These are phyloP conservation scores for Auricularia auricula-judae DNA, from an alignment of 768 basidiomycete genomes.

Conservation along the genomic window DNA sequence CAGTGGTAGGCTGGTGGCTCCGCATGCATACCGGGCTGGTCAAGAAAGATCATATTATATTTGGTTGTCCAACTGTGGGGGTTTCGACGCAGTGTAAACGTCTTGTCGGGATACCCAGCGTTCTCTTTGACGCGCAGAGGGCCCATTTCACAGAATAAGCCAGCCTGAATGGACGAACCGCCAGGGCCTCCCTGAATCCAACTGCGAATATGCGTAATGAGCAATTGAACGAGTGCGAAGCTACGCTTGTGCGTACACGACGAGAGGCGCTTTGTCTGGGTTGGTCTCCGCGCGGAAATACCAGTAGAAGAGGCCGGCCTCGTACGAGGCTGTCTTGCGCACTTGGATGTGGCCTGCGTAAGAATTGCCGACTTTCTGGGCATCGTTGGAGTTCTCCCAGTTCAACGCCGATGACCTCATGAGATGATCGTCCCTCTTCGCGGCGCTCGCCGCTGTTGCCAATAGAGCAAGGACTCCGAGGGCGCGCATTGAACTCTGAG, in stretches of 20 bases:
- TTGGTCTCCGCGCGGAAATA: not conserved
- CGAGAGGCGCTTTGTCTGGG: not conserved
- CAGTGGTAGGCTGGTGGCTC: no score
- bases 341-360: not conserved
- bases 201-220: not conserved
- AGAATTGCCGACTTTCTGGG: not conserved
- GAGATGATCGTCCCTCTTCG: not conserved
- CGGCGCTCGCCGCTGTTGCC: not conserved
- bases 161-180: not conserved
- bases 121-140: not conserved
- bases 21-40: not conserved
- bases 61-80: not conserved
- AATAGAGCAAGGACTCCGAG: no score
- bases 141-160: not conserved
- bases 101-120: not conserved
- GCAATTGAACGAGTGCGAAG: not conserved
- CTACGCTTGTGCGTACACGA: not conserved
- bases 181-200: not conserved
- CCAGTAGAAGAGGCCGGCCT: not conserved
- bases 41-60: slow-evolving; percentile 1
- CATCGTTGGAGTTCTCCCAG: not conserved
- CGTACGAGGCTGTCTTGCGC: not conserved
- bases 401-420: not conserved
- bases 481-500: no score
- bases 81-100: not conserved